Conservation (phyloP, 768 basidiomycete species). For the Rickenella mellea region DNA sequence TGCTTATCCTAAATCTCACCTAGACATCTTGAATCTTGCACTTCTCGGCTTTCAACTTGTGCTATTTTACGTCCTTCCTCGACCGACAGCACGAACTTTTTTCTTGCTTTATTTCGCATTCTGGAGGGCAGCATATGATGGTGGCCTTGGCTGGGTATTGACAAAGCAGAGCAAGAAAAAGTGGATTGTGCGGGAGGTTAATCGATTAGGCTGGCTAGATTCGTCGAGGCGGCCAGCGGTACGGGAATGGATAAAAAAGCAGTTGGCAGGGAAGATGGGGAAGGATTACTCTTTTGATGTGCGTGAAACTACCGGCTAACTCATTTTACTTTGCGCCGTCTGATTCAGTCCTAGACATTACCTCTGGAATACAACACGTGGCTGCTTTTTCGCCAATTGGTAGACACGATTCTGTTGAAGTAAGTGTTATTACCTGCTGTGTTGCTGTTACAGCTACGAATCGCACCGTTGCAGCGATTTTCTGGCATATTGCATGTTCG, state of each 20-base stretch:
- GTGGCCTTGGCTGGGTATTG: slow-evolving; percentile 87
- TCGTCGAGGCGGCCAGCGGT: slow-evolving; percentile 47
- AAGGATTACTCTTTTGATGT: slow-evolving; percentile 90
- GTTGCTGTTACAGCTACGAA: not conserved
- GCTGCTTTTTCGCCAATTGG: slow-evolving; percentile 92
- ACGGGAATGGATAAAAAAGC: slow-evolving; percentile 76
- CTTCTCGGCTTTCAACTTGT: slow-evolving; percentile 69
- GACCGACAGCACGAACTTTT: slow-evolving; percentile 44
- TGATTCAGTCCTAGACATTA: slow-evolving; percentile 46
- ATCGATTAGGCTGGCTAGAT: slow-evolving; percentile 86
- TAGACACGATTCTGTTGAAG: slow-evolving; percentile 95
- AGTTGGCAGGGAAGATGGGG: slow-evolving; percentile 90
- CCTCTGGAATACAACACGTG: slow-evolving; percentile 94
- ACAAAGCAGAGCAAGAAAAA: slow-evolving; percentile 92
- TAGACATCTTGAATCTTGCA: slow-evolving; percentile 79
- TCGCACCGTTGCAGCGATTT: slow-evolving; percentile 59
- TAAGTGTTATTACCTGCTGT: slow-evolving; percentile 27
- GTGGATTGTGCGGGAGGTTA: slow-evolving; percentile 83
- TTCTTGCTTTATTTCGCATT: slow-evolving; percentile 89
- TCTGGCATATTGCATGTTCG: slow-evolving; percentile 89
- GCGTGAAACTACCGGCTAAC: too few species aligned
- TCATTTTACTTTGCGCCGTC: not conserved
- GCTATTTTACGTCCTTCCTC: slow-evolving; percentile 62
- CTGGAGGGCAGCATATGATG: slow-evolving; percentile 89
- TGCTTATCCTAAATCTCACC: slow-evolving; percentile 73